Evolutionary conservation across 2,329 filamentous ascomycete genomes (phyloP), one percentile per base, ranked within the genome.

Genomic region (Fusarium pseudocircinatum): DNA sequence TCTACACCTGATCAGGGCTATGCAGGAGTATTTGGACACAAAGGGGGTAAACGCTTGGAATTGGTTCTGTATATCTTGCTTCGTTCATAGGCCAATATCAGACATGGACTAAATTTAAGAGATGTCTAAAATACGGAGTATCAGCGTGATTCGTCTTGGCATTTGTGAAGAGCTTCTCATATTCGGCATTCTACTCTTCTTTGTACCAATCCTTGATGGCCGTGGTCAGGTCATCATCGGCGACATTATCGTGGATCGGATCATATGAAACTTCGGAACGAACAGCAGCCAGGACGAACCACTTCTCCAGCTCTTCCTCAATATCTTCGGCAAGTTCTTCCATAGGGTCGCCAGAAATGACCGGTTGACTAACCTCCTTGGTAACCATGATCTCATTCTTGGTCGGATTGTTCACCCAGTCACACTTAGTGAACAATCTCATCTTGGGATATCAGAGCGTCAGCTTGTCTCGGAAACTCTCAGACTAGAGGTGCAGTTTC

Each of bases 1-100:
- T 95, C 42, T 95, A 95, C 81, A 95, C 93, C 9, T 87, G 22
- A 49, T 42, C 18, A 13, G 7, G 12, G 22, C 28, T 22, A 30
- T 20, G 15, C 4, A 30, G 44, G 28, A 22, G 20, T 40, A 22
- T 34, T n/a, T 20, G 15, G 24, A 5, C 32, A 26, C 11, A 14
- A 22, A 30, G 28, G 24, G 11, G 15, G 11, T 26, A 60, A 15
- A 26, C 43, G 40, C n/a, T 34, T 34, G 32, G 24, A n/a, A 50
- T 13, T 6, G 34, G 4, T 42, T 28, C 12, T n/a, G 26, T 42
- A 5, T 47, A 42, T 36, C 4, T 34, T 39, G 22, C n/a, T 34
- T 24, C 8, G 34, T 16, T 40, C 10, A 6, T 26, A 24, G 10
- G 36, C 22, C 54, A 28, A 15, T 26, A 15, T 14, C 44, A 37